Evolutionary conservation across 1,139 yeast species (phyloP), one percentile per base, ranked within the genome.

Genomic region (Lodderomyces elongisporus): DNA sequence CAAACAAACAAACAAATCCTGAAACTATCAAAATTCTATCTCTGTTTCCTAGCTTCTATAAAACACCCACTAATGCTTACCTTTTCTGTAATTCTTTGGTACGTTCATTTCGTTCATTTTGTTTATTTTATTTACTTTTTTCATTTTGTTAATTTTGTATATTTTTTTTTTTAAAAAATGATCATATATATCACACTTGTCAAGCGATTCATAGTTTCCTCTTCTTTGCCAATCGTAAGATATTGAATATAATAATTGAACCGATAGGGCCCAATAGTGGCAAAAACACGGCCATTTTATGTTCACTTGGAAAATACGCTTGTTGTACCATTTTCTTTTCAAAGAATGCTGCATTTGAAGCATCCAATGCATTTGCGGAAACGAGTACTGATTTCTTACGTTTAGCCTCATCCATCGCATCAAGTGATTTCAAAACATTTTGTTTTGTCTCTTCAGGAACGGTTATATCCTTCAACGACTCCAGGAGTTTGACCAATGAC

Each of bases 301-400:
- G 97, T 51, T 89, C 96, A 44, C 85, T 89, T 0, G 97, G 97
- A 66, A 89, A 88, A 50, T 84, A 88, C 31, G 84, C 85, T 51
- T 89, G 96, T 49, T 87, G 95, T 6, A 89, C 91, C 95, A 91
- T 89, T 56, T 83, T 89, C 48, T 85, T 84, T 45, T 89, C 95
- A 54, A 89, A 91, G 49, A 91, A 89, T 0, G 96, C 96, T 25
- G 66, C 62, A 47, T 87, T 84, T 1, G 94, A 78, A 23, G 63
- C 56, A 27, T 62, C 54, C 20, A 75, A 64, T 5, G 91, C 77
- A 14, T 56, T 49, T 10, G 80, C 75, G 1, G 95, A 77, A 15
- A 61, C 54, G 1, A 59, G 45, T 44, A 79, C 66, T 0, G 89
- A 79, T 4, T 40, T 41, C 10, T 47, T 39, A 7, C 49, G 39